Conservation (phyloP, 2,329 filamentous ascomycete species). For the Cryphonectria parasitica region DNA sequence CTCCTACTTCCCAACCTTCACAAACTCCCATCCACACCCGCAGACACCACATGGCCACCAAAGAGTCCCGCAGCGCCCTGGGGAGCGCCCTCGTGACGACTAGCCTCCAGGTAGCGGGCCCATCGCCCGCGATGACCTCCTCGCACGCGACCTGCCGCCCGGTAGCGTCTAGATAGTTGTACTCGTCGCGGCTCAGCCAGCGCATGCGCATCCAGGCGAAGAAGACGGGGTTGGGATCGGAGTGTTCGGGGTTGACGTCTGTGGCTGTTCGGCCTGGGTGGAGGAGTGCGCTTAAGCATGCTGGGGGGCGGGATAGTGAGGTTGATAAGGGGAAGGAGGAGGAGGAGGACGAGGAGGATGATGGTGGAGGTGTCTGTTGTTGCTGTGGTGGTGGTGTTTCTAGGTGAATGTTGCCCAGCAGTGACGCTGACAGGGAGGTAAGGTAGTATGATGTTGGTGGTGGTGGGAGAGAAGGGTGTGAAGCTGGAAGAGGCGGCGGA, state of each 20-base stretch:
- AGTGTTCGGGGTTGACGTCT: not conserved
- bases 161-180: constrained; percentile 8
- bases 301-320: not conserved
- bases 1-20: not conserved
- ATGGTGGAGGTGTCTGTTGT: not conserved
- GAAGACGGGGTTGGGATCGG: not conserved
- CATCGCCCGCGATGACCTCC: not conserved
- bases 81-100: constrained; percentile 7
- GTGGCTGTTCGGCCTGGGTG: not conserved
- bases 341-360: not conserved
- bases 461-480: not conserved
- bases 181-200: constrained; percentile 8
- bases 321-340: not conserved
- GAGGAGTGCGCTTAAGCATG: not conserved
- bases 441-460: not conserved
- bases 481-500: not conserved
- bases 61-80: not conserved
- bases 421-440: not conserved
- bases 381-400: not conserved
- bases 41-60: constrained; percentile 12
- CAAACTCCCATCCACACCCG: constrained; percentile 4
- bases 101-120: not conserved
- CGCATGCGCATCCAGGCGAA: constrained; percentile 8
- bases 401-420: constrained; percentile 6
- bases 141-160: constrained; percentile 11